Percentiles rank a stretch among this genome's conserved stretches.
Conservation (phyloP, 1,139 yeast genomes). For the Kurtzmaniella quercitrusa region DNA sequence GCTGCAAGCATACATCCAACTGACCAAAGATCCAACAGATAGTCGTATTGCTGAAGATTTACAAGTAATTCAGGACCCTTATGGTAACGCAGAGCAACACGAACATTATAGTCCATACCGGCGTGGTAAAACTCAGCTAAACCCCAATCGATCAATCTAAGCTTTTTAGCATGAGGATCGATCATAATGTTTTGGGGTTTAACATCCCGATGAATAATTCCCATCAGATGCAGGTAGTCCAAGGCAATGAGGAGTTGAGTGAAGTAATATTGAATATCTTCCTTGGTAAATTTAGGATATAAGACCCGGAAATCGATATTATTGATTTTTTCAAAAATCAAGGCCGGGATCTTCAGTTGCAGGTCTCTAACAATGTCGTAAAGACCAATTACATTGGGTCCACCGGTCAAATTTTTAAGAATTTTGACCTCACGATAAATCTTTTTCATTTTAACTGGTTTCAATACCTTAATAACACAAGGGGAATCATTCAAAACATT, state of each 20-base stretch:
- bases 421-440: constrained; percentile 75
- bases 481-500: constrained; percentile 45
- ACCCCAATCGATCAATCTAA: constrained; percentile 81
- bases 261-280: constrained; percentile 68
- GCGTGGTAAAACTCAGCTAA: constrained; percentile 78
- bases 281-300: constrained; percentile 60
- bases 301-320: constrained; percentile 70
- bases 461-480: constrained; percentile 70
- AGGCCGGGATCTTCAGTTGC: constrained; percentile 68
- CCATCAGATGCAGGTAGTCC: constrained; percentile 78
- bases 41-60: constrained; percentile 72
- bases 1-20: constrained; percentile 81
- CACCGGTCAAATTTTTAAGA: constrained; percentile 69
- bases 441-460: constrained; percentile 78
- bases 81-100: constrained; percentile 78
- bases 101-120: constrained; percentile 73
- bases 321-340: constrained; percentile 66
- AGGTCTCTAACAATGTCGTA: constrained; percentile 76
- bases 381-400: constrained; percentile 66
- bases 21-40: constrained; percentile 77
- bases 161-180: constrained; percentile 58
- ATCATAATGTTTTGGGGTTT: constrained; percentile 86
- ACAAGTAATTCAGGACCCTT: constrained; percentile 79
- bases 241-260: constrained; percentile 65
- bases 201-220: constrained; percentile 80